Base-by-base conservation (phyloP, 192 early-diverging fungal genomes). In the Backusella parvicylindrica region DNA sequence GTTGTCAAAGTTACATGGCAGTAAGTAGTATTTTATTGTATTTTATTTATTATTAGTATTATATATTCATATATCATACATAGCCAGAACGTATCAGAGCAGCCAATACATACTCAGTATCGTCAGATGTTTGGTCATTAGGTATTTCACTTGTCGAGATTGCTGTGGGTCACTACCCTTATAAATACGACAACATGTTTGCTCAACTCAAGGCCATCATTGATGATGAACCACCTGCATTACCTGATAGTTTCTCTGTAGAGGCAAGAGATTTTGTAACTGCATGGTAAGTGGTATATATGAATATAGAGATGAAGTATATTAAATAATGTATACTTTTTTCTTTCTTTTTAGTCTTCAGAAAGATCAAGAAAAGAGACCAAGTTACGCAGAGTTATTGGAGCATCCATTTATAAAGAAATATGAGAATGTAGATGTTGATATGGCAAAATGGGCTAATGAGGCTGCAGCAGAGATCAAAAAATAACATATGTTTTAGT, bases 1-100 rank as follows among this genome's bases (percentile, higher is more conserved):
- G 96, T 15, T 97, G 94, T 73, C 94, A 97, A 81, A 93, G 91
- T 78, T 97, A 97, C 77, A 97, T 98, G 95, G 94, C 96, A 12
- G 91, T 93, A 85, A 60, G 87, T 84, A n/a, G n/a, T n/a, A n/a
- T n/a, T n/a, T n/a, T n/a, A n/a, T n/a, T n/a, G n/a, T n/a, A n/a
- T n/a, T n/a, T n/a, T n/a, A n/a, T n/a, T n/a, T n/a, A n/a, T n/a
- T n/a, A n/a, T n/a, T n/a, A n/a, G n/a, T n/a, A n/a, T n/a, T 5
- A 72, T 18, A 41, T 41, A 41, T 41, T 41, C 40, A 41, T 41
- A 13, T 41, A 3, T 38, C 77, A 6, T 50, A 36, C 49, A 26
- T 81, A 95, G 88, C 97, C 97, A 23, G 97, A 98, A 79, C 93
- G 97, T 26, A 96, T 98, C 71, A 84, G 85, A 15, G 84, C 84